These are phyloP conservation scores for Suillus hirtellus DNA, from an alignment of 768 basidiomycete species.

Conservation along the genomic window DNA sequence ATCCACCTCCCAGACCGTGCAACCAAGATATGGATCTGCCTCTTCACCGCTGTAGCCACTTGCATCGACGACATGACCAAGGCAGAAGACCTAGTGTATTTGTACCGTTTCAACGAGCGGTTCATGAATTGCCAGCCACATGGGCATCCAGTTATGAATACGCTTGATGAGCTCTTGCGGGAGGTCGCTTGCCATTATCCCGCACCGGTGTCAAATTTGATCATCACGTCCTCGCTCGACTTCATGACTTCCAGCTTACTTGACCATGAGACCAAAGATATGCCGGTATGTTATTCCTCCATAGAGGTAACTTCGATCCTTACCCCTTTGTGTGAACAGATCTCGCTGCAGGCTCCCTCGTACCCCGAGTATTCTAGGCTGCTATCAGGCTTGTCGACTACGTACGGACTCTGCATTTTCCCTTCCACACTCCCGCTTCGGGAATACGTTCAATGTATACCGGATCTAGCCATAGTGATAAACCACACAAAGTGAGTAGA, in stretches of 20 bases:
- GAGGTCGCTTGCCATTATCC: slow-evolving; percentile 31
- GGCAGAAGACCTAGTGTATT: slow-evolving; percentile 22
- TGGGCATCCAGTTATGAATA: slow-evolving; percentile 32
- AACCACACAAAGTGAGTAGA: slow-evolving; percentile 38
- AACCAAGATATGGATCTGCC: slow-evolving; percentile 34
- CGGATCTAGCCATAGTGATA: slow-evolving; percentile 36
- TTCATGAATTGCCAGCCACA: slow-evolving; percentile 33
- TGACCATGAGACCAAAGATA: slow-evolving; percentile 31
- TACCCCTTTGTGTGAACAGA: not conserved
- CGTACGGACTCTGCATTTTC: slow-evolving; percentile 40
- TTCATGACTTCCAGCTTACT: slow-evolving; percentile 35
- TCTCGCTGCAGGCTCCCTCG: slow-evolving; percentile 23
- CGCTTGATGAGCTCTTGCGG: slow-evolving; percentile 35
- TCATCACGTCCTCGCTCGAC: slow-evolving; percentile 38
- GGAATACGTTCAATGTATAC: slow-evolving; percentile 39
- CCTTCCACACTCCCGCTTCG: slow-evolving; percentile 31
- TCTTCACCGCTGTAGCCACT: slow-evolving; percentile 40
- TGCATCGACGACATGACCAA: slow-evolving; percentile 38
- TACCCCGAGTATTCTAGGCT: slow-evolving; percentile 30
- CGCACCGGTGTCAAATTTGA: slow-evolving; percentile 33
- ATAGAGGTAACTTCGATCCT: not conserved
- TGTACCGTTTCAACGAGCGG: slow-evolving; percentile 37
- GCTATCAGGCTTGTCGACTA: slow-evolving; percentile 35
- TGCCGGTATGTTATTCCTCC: slow-evolving; percentile 24
- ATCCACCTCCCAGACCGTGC: slow-evolving; percentile 26